Evolutionary conservation across 441 rosid species (phyloP).

Genomic region (Corymbia citriodora): DNA sequence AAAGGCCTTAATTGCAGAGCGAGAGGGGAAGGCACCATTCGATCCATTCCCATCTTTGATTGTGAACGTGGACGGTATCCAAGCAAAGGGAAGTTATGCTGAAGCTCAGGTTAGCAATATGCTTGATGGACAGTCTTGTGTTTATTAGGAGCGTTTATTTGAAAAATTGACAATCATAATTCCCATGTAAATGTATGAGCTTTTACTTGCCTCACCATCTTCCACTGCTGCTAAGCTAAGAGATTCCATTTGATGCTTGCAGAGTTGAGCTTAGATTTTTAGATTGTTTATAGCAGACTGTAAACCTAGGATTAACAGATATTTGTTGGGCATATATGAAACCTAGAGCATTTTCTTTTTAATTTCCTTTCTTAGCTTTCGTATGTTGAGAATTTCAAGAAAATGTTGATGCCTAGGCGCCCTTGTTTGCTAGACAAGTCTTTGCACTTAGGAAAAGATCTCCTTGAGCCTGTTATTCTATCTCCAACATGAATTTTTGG

Average conservation of each 20-base stretch:
- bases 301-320: background rate
- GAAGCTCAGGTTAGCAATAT: conserved; percentile 73
- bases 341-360: background rate
- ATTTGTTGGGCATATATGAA: background rate
- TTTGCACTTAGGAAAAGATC: background rate
- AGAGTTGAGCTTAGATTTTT: background rate
- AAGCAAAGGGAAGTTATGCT: conserved; percentile 85
- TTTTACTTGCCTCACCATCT: background rate
- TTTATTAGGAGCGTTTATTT: background rate
- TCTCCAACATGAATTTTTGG: background rate
- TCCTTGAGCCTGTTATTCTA: background rate
- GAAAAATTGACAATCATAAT: background rate
- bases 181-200: background rate
- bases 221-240: background rate
- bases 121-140: background rate
- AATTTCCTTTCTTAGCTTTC: background rate
- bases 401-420: background rate
- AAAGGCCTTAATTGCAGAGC: conserved; percentile 49
- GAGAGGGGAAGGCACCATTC: conserved; percentile 48
- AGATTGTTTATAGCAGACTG: background rate
- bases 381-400: background rate
- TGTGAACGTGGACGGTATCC: conserved; percentile 47
- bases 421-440: background rate
- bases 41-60: conserved; percentile 83
- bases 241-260: background rate